Base-by-base conservation (phyloP, 2,329 filamentous ascomycete species). In the Colletotrichum sp. region DNA sequence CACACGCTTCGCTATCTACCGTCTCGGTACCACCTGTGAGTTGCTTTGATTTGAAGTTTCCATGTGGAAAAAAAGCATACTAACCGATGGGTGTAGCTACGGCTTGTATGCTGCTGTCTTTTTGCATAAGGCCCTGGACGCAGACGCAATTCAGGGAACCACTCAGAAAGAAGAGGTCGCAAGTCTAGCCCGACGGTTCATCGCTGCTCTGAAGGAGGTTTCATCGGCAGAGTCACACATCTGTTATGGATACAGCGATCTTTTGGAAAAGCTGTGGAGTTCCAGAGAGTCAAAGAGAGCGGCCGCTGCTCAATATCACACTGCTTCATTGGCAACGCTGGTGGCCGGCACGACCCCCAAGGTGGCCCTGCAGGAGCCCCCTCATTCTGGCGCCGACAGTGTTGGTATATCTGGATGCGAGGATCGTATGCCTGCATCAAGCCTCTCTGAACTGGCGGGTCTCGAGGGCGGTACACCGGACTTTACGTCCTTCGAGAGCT, bases 311-410 rank as follows among this genome's bases (percentile, higher is more conserved):
- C n/a, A 24, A 5, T 1, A 52, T 22, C 4, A 52, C 44, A 24
- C n/a, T n/a, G n/a, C n/a, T n/a, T n/a, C 44, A 22, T 22, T 3
- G 10, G 12, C 0, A 13, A 52, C 0, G 2, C 2, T 1, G n/a
- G n/a, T 52, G 44, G n/a, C 44, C 3, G 44, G 13, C n/a, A 52
- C 44, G 0, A 3, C 1, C 44, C 10, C 44, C 10, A 1, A 52
- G 12, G 10, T n/a, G n/a, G 6, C 4, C 12, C 44, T 22, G n/a
- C 44, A 22, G 12, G 44, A 52, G 2, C 44, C n/a, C 44, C n/a
- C 10, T 52, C 3, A 52, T 22, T 13, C 44, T 52, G 44, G 10
- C 44, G 44, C n/a, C n/a, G 44, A 52, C n/a, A 52, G 44, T 24
- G 44, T 24, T 22, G n/a, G 1, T 24, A 2, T 8, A 8, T 52